Evolutionary conservation across 1,284 basidiomycete species (phyloP), one percentile per base, ranked within the genome.

Genomic region (Gymnopus androsaceus): DNA sequence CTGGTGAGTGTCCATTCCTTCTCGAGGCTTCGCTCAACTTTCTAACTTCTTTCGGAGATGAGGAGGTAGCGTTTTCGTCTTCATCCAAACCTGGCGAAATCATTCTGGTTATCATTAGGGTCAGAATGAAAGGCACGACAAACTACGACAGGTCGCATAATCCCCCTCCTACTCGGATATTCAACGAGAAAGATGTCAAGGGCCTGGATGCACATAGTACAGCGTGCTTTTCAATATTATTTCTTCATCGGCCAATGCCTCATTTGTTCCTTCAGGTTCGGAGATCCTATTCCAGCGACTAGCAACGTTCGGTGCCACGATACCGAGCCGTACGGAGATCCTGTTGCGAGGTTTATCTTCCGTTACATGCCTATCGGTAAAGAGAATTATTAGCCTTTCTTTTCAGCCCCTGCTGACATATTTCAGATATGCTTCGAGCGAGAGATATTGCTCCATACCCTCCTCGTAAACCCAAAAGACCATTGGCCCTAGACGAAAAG

Each of bases 181-280:
- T 45, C 25, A 54, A 36, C 21, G 52, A 54, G 30, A 37, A 54
- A 37, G 41, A 54, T n/a, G 28, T 37, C 30, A 54, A 54, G 30
- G 42, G 51, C n/a, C n/a, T n/a, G 1, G 7, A 14, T 21, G 42
- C 36, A 4, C 51, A 54, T 54, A 34, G 30, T 23, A 46, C 44
- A 15, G 37, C 33, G 51, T 54, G 37, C 6, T 25, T 15, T 37
- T 14, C 14, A 3, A 21, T 21, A 11, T 44, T 21, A 14, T 41
- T 9, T n/a, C n/a, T n/a, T 14, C 23, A 19, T 25, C 17, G 25
- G 12, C 33, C 19, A 6, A 19, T 45, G 11, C 19, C 40, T 9
- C 14, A 5, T 23, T 9, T 9, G 7, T 17, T 42, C 21, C 21
- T 25, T 12, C 19, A 54, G 51, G 25, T 54, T 46, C 17, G 51